Percentiles rank a stretch among this genome's conserved stretches.
Conservation (phyloP, 2,329 filamentous ascomycete species). For the Sporothrix mexicana region DNA sequence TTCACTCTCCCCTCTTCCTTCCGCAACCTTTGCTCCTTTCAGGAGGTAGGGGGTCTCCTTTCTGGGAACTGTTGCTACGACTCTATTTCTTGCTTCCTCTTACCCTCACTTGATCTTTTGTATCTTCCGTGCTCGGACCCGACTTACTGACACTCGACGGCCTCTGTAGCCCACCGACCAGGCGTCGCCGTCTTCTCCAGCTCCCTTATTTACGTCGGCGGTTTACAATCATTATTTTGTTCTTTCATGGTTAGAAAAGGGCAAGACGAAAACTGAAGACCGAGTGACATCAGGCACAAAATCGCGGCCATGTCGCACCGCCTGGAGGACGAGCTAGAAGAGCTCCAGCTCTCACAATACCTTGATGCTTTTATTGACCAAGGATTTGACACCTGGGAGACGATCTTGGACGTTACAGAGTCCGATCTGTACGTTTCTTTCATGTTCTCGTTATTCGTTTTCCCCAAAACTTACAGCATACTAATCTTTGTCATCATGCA, state of each 20-base stretch:
- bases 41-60: conserved; percentile 10
- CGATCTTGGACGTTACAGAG: conserved; percentile 81
- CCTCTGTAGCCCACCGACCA: background rate
- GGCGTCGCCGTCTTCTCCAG: background rate
- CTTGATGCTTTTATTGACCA: conserved; percentile 74
- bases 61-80: background rate
- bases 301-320: conserved; percentile 60
- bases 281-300: conserved; percentile 7
- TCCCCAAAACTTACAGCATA: background rate
- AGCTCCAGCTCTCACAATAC: conserved; percentile 81
- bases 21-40: conserved; percentile 20
- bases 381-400: conserved; percentile 86
- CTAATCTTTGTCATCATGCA: conserved; percentile 43
- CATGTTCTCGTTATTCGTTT: background rate
- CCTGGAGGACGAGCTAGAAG: conserved; percentile 70
- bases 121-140: conserved; percentile 8
- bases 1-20: conserved; percentile 23
- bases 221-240: background rate
- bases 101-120: background rate
- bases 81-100: conserved; percentile 7
- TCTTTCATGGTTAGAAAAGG: background rate
- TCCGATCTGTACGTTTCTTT: conserved; percentile 70
- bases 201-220: background rate
- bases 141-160: conserved; percentile 4
- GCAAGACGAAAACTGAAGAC: background rate